Evolutionary conservation across 2,329 filamentous ascomycete species (phyloP), one percentile per base, ranked within the genome.

Genomic region (Teratosphaeria epicoccoides): DNA sequence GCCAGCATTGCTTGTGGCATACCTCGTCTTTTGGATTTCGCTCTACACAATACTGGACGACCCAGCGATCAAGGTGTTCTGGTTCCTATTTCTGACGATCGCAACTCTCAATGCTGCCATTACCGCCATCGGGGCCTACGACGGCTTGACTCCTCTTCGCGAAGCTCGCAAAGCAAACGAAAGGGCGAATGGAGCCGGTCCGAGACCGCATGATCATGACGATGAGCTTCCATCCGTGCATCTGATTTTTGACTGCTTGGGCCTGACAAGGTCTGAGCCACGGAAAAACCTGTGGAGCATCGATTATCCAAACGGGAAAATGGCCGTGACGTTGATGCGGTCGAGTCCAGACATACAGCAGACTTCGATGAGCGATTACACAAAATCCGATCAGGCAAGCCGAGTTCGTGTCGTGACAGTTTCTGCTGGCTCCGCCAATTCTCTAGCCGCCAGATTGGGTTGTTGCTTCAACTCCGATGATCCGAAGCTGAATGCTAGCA

Each of bases 21-120:
- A 60, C 47, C 52, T 60, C 14, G 47, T 60, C 44, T 60, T 60
- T 46, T 60, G 56, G 7, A 55, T 57, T 26, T 51, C 58, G 25
- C 52, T 60, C 29, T 60, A 60, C 50, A 55, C 56, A 4, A 24
- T 60, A 2, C 29, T 54, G 5, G 40, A 51, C 24, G 28, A 48
- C 33, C 26, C 51, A 6, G 55, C 55, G 6, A 40, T 26, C 12
- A 59, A 57, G 37, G 50, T 60, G 17, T 55, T 60, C 47, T 60
- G 58, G 58, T 60, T 60, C 44, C 46, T 60, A 0, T 59, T 56
- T 25, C 53, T 60, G 23, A 46, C 58, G 12, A 57, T 59, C 17
- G 54, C 52, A 2, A 59, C 55, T 2, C 14, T 60, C 9, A 46
- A 56, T 4, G 53, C 58, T 22, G 55, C 52, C 5, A 52, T 49